Evolutionary conservation across 352 stramenopile genomes (phyloP).

Genomic region (Pythium insidiosum): DNA sequence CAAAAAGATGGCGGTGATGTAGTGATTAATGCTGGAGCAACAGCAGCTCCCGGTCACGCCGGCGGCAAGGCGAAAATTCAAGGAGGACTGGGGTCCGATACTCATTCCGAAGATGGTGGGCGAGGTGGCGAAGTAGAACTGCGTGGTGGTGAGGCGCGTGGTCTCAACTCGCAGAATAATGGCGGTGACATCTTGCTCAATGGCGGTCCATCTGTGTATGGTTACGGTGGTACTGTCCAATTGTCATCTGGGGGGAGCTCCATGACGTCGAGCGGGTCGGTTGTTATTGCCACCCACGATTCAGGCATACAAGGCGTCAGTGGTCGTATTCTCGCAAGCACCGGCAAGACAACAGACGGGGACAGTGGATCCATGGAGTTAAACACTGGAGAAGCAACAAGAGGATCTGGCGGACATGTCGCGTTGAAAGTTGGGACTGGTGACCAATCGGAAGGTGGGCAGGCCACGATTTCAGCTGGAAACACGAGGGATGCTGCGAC

Average conservation of each 20-base stretch:
- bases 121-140: constrained; percentile 84
- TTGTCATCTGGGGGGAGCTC: constrained; percentile 40
- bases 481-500: constrained; percentile 49
- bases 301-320: constrained; percentile 42
- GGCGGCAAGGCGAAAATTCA: constrained; percentile 40
- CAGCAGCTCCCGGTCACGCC: constrained; percentile 33
- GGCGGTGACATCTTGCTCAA: constrained; percentile 73
- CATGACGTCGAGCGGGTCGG: constrained; percentile 40
- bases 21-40: constrained; percentile 49
- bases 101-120: constrained; percentile 84
- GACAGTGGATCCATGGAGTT: constrained; percentile 50
- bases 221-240: constrained; percentile 51
- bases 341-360: constrained; percentile 36
- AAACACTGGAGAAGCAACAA: constrained; percentile 35
- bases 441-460: constrained; percentile 75
- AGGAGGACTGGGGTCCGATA: constrained; percentile 50
- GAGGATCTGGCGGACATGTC: constrained; percentile 44
- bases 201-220: constrained; percentile 61
- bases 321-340: constrained; percentile 26
- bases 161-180: constrained; percentile 83
- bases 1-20: constrained; percentile 53
- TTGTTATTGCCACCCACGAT: constrained; percentile 37
- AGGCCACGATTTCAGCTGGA: constrained; percentile 67
- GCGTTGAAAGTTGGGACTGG: constrained; percentile 50
- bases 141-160: constrained; percentile 80